Evolutionary conservation across 169 alveolate species (phyloP), one percentile per base, ranked within the genome.

Genomic region (Ichthyophthirius multifiliis): DNA sequence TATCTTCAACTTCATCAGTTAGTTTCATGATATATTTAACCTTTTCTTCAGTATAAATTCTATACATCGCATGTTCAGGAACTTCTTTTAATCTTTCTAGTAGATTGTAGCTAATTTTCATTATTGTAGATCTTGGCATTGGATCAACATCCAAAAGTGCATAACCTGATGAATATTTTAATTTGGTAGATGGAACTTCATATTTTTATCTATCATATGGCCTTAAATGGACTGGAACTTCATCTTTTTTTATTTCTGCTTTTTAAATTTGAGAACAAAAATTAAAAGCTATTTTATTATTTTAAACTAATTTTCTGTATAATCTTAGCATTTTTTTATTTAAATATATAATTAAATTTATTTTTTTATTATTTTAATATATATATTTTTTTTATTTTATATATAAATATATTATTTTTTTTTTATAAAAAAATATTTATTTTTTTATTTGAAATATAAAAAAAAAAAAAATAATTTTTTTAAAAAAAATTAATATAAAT

Each of bases 121-220:
- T 89, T 2, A 89, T 79, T 76, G 83, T 89, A 44, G 89, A 80
- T 75, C 94, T 83, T 41, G 94, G 94, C 87, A 84, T 85, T 18
- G 94, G 94, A 48, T 89, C 94, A 62, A 89, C 94, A 75, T 89
- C 94, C 10, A 89, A 65, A 10, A 83, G 71, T 6, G 90, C 82
- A 35, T 82, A 65, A 13, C 94, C 94, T 45, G 94, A 85, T 0
- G 94, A 32, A 12, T 85, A 65, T 84, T 89, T 89, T 9, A 89
- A 31, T 43, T 79, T 79, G 2, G 85, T 47, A 20, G 85, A 81
- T 35, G 82, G 82, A 10, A 81, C 86, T 55, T 81, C 86, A 43
- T 81, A 81, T 35, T 81, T 81, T 34, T 71, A 65, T 34, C 67
- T 76, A 37, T 81, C 80, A 73, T 81, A 81, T 9, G 81, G 76